A percentile compares a stretch with the other conserved stretches of the same genome.
These are phyloP conservation scores for Calonectria pteridis DNA, from an alignment of 2,329 filamentous ascomycete species.

Conservation along the genomic window DNA sequence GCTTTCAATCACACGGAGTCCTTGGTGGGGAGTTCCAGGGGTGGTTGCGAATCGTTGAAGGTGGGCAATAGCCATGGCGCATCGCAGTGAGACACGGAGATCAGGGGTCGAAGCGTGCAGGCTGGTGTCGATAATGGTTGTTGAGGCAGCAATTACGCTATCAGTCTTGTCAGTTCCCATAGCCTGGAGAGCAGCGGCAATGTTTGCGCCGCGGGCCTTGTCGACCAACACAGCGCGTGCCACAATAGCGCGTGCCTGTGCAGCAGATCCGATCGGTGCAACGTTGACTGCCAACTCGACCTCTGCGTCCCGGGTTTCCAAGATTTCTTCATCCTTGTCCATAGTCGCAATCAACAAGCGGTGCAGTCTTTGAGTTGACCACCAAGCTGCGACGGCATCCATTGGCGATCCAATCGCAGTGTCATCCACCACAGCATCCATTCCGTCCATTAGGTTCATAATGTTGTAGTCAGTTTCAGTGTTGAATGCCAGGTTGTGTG, in stretches of 20 bases:
- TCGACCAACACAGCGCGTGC: constrained; percentile 69
- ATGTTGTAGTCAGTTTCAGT: constrained; percentile 77
- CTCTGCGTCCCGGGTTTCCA: constrained; percentile 51
- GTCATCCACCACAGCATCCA: constrained; percentile 89
- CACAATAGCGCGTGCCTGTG: constrained; percentile 71
- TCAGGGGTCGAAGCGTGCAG: constrained; percentile 60
- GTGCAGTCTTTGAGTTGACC: constrained; percentile 81
- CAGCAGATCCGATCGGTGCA: constrained; percentile 83
- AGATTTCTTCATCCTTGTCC: constrained; percentile 57
- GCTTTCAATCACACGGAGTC: constrained; percentile 62
- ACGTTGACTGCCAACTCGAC: constrained; percentile 78
- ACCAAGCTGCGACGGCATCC: constrained; percentile 93
- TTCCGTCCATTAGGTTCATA: constrained; percentile 73
- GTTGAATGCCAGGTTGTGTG: constrained; percentile 92
- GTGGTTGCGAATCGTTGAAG: constrained; percentile 60
- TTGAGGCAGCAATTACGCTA: constrained; percentile 39
- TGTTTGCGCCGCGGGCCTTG: constrained; percentile 66
- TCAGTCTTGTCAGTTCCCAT: constrained; percentile 52
- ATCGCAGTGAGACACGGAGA: constrained; percentile 68
- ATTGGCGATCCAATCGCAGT: constrained; percentile 86
- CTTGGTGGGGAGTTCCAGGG: constrained; percentile 51
- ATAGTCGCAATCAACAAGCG: constrained; percentile 75
- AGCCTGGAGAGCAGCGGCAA: constrained; percentile 67
- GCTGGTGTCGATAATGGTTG: constrained; percentile 61
- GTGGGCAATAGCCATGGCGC: constrained; percentile 72